Conservation (phyloP, 2,329 filamentous ascomycete species). For the Fusarium gaditjirri region DNA sequence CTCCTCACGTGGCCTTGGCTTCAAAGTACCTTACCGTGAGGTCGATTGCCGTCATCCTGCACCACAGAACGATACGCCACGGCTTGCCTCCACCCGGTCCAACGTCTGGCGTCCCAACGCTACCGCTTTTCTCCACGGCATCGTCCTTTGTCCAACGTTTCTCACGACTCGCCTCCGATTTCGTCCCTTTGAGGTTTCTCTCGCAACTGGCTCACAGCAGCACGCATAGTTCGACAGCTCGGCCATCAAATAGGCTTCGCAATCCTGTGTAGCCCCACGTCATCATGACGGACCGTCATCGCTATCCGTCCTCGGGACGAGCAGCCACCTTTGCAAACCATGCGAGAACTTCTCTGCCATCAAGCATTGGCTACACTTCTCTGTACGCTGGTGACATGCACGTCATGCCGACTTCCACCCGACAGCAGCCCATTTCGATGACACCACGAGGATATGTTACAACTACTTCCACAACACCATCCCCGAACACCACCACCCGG, state of each 20-base stretch:
- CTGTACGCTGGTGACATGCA: slow-evolving; percentile 66
- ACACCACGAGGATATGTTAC: slow-evolving; percentile 48
- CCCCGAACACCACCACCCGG: slow-evolving; percentile 58
- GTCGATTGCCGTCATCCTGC: slow-evolving; percentile 38
- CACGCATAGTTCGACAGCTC: slow-evolving; percentile 18
- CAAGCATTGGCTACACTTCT: slow-evolving; percentile 60
- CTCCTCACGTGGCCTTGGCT: slow-evolving; percentile 45
- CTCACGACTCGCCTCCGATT: slow-evolving; percentile 14
- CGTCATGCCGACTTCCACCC: slow-evolving; percentile 56
- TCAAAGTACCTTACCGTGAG: neutral
- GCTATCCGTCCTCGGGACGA: slow-evolving; percentile 54
- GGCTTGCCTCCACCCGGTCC: slow-evolving; percentile 24
- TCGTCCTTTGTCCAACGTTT: slow-evolving; percentile 35
- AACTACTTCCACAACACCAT: slow-evolving; percentile 49
- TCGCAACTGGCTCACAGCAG: slow-evolving; percentile 11
- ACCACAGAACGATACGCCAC: slow-evolving; percentile 22
- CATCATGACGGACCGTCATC: slow-evolving; percentile 62
- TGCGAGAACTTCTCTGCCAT: slow-evolving; percentile 64
- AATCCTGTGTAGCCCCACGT: slow-evolving; percentile 25
- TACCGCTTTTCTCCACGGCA: slow-evolving; percentile 28
- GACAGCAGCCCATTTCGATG: slow-evolving; percentile 46
- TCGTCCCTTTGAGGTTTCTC: slow-evolving; percentile 2
- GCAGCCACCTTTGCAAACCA: slow-evolving; percentile 60
- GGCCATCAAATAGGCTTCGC: slow-evolving; percentile 4
- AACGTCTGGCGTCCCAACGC: slow-evolving; percentile 18